phyloP scores from a whole-genome alignment of 768 basidiomycete genomes.

The Leccinum barrowsii region DNA sequence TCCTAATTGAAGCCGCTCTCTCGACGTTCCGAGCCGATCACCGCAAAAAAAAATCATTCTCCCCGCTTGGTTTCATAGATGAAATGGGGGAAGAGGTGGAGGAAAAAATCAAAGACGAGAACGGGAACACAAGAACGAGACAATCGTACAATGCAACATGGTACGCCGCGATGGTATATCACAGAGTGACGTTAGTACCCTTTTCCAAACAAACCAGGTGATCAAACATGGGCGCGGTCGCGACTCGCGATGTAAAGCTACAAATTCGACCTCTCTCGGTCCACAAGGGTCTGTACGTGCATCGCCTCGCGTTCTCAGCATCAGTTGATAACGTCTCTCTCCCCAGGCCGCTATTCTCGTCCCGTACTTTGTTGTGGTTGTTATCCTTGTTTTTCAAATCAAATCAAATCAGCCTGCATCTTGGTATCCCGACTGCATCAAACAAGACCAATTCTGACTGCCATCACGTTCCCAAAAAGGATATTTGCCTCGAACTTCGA shows the following conservation, averaged over 20 bases:
- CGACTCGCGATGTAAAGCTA: not conserved
- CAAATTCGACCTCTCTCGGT: not conserved
- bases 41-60: not conserved
- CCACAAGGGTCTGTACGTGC: not conserved
- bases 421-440: not conserved
- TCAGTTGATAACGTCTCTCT: not conserved
- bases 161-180: not conserved
- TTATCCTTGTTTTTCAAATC: not conserved
- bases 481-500: not conserved
- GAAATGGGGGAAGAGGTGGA: not conserved
- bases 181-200: not conserved
- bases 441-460: not conserved
- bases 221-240: not conserved
- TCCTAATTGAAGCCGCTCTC: not conserved
- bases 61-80: not conserved
- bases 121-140: not conserved
- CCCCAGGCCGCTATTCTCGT: not conserved
- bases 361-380: not conserved
- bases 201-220: not conserved
- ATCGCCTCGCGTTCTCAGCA: not conserved
- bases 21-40: not conserved
- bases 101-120: not conserved
- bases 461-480: not conserved
- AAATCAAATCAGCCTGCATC: not conserved
- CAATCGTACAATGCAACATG: not conserved